Evolutionary conservation across 495 filamentous ascomycete genomes (phyloP), one percentile per base, ranked within the genome.

Genomic region (Aspergillus kassunensis): DNA sequence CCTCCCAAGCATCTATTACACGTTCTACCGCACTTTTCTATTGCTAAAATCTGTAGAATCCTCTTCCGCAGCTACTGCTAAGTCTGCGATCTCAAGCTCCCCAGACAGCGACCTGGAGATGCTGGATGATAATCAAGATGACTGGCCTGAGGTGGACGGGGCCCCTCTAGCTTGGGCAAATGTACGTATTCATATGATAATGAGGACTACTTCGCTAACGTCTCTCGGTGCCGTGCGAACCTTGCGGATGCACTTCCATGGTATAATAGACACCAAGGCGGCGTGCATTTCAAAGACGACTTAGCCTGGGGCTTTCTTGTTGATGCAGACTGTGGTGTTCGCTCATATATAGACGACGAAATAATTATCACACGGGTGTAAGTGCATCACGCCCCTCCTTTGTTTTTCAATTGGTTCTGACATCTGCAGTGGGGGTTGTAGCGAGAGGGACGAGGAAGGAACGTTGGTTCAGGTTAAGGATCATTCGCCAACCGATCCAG

Each of bases 221-320:
- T 16, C 20, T 37, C 20, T 9, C 30, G 78, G 62, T 69, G 57
- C 33, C 80, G 90, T 7, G 77, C 81, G 12, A 77, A 75, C 0
- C 60, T 93, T 4, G 85, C 80, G 53, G 87, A 91, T 58, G 74
- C 83, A 1, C 60, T 91, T 1, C 74, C 78, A 0, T 91, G 85
- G 67, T 91, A 81, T 63, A 75, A 72, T 0, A 58, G 76, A 3
- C 80, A 80, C 30, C 84, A 93, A 59, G 77, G 81, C 0, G 82
- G 81, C 13, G 57, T 77, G 2, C 81, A 91, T 51, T 65, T 72
- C 1, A 58, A 58, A 2, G 60, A 75, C 2, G 61, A 68, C 3
- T 44, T 82, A 15, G 75, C 74, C 6, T 68, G 68, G 18, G 86
- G 81, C 1, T 81, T 85, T 46, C 66, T 92, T 1, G 65, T 88